Conservation (phyloP, 2,329 filamentous ascomycete genomes). For the Colletotrichum horii region DNA sequence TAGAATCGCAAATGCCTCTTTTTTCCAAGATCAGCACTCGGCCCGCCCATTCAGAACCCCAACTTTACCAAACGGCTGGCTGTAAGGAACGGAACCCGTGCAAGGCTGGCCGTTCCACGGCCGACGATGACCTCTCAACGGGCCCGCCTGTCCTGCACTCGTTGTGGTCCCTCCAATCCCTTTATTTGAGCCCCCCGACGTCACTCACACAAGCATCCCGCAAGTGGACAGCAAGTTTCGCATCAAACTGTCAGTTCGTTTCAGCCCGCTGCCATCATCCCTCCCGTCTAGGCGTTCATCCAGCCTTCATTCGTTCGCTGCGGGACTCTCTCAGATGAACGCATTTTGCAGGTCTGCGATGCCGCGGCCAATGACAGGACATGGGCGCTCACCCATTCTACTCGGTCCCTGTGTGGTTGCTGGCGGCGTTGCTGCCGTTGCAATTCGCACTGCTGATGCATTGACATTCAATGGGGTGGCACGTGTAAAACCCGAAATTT, state of each 20-base stretch:
- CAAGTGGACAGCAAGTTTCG: background rate
- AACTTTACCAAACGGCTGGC: background rate
- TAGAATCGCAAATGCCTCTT: background rate
- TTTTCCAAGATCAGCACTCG: background rate
- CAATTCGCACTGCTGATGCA: background rate
- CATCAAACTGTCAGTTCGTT: constrained; percentile 8
- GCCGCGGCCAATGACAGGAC: background rate
- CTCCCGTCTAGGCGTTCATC: background rate
- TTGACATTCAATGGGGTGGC: background rate
- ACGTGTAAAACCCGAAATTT: background rate
- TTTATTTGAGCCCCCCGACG: background rate
- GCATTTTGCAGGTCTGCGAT: background rate
- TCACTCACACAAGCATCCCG: background rate
- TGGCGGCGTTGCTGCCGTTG: background rate
- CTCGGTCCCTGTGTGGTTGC: background rate
- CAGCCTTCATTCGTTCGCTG: background rate
- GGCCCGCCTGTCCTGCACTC: background rate
- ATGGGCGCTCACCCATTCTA: background rate
- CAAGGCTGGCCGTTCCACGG: background rate
- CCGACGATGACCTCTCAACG: background rate
- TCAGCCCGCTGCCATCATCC: constrained; percentile 11
- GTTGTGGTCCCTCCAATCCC: background rate
- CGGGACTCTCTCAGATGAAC: constrained; percentile 4
- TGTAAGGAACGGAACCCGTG: background rate
- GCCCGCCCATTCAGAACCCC: background rate